A percentile compares a stretch with the other conserved stretches of the same genome.
Evolutionary conservation across 176 grass and related monocot genomes (phyloP).

Genomic region (Carex littledalei): DNA sequence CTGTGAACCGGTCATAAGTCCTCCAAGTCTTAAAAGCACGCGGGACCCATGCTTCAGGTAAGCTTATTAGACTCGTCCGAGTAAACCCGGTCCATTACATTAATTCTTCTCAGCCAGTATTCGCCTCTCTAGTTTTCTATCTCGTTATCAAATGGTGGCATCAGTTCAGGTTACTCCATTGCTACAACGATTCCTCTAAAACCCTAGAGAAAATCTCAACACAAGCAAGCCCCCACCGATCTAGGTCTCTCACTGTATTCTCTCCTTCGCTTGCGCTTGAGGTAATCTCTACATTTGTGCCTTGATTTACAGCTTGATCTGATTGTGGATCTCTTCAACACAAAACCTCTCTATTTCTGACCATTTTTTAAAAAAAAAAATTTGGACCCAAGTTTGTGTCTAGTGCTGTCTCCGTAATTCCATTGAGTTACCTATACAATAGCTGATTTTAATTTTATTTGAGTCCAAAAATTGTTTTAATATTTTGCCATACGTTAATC

Average conservation of each 20-base stretch:
- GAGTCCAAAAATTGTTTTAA: not conserved
- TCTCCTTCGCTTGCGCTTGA: not conserved
- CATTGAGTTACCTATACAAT: not conserved
- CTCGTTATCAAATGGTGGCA: conserved; percentile 22
- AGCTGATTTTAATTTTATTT: not conserved
- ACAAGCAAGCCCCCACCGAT: not conserved
- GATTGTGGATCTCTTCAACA: not conserved
- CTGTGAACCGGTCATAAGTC: not conserved
- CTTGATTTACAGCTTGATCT: not conserved
- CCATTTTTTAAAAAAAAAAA: not conserved
- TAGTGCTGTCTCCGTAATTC: not conserved
- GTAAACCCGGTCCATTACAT: not conserved
- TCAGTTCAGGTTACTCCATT: conserved; percentile 10
- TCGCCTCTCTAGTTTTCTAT: not conserved
- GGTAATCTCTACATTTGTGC: not conserved
- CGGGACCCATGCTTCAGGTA: not conserved
- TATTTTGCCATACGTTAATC: too few species aligned
- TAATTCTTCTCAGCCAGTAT: not conserved
- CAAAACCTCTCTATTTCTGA: not conserved
- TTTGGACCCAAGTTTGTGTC: not conserved
- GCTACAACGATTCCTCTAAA: conserved; percentile 5
- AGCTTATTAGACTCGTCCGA: not conserved
- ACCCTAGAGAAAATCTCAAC: not conserved
- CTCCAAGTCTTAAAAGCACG: not conserved
- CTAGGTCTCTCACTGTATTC: not conserved